A percentile compares a stretch with the other conserved stretches of the same genome.
phyloP scores from a whole-genome alignment of 2,329 filamentous ascomycete genomes.

The Sphaceloma murrayae region DNA sequence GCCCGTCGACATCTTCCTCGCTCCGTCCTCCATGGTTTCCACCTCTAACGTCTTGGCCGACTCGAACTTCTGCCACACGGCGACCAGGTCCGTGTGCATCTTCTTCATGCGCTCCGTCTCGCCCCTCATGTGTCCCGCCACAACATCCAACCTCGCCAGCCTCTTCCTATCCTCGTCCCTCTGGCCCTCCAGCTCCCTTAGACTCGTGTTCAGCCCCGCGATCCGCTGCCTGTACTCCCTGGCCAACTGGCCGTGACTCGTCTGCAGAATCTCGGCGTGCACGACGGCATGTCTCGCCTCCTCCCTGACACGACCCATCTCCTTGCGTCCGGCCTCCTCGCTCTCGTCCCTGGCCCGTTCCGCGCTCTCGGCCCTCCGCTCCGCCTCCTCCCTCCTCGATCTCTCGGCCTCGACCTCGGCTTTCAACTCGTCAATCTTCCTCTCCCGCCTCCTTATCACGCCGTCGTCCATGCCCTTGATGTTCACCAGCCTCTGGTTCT shows the following conservation, averaged over 20 bases:
- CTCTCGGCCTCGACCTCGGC: slow-evolving; percentile 55
- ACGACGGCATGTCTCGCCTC: slow-evolving; percentile 45
- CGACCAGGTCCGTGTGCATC: slow-evolving; percentile 53
- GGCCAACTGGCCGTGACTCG: slow-evolving; percentile 60
- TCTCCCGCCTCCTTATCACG: slow-evolving; percentile 60
- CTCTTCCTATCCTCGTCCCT: slow-evolving; percentile 52
- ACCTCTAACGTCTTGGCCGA: slow-evolving; percentile 53
- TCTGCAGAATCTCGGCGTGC: slow-evolving; percentile 58
- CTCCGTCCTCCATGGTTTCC: slow-evolving; percentile 49
- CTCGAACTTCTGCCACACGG: slow-evolving; percentile 56
- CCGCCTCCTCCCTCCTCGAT: slow-evolving; percentile 50
- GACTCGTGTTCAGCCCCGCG: slow-evolving; percentile 36
- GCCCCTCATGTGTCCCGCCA: slow-evolving; percentile 63
- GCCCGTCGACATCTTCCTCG: slow-evolving; percentile 46
- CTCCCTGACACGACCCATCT: slow-evolving; percentile 50
- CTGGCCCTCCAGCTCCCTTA: slow-evolving; percentile 47
- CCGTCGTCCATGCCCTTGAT: slow-evolving; percentile 64
- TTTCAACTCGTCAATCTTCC: slow-evolving; percentile 62
- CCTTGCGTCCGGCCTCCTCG: slow-evolving; percentile 48
- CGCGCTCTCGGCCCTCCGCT: slow-evolving; percentile 51
- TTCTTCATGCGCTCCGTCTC: slow-evolving; percentile 53
- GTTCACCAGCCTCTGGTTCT: slow-evolving; percentile 60
- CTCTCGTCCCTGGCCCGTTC: slow-evolving; percentile 55
- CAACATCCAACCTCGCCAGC: slow-evolving; percentile 54
- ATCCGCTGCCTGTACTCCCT: slow-evolving; percentile 51